phyloP scores from a whole-genome alignment of 192 early-diverging fungal species.

The Geranomyces variabilis region DNA sequence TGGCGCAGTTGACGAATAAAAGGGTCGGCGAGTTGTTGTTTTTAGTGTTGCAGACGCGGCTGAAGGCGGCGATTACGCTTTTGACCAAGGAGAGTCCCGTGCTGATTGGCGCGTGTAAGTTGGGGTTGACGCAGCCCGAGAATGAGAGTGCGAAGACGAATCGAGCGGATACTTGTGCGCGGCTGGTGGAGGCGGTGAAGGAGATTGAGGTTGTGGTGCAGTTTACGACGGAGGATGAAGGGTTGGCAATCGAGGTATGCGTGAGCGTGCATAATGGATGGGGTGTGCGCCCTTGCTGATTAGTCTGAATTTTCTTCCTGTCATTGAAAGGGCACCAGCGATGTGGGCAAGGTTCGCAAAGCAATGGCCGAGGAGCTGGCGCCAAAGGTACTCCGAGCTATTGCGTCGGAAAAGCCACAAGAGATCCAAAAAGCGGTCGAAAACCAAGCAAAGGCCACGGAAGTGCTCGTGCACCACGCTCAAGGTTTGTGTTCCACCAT shows the following conservation, averaged over 20 bases:
- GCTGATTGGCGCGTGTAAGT: constrained; percentile 40
- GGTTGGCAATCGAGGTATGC: constrained; percentile 26
- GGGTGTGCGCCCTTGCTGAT: constrained; percentile 13
- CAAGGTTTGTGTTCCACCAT: constrained; percentile 13
- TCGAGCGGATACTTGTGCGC: constrained; percentile 6
- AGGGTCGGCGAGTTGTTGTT: constrained; percentile 43
- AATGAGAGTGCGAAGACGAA: constrained; percentile 12
- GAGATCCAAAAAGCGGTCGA: constrained; percentile 18
- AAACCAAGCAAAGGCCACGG: constrained; percentile 23
- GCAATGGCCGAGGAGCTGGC: constrained; percentile 18
- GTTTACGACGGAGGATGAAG: constrained; percentile 41
- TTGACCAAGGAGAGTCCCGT: constrained; percentile 42
- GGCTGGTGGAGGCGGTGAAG: constrained; percentile 25
- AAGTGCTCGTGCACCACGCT: constrained; percentile 19
- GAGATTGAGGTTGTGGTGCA: constrained; percentile 47
- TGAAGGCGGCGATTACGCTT: constrained; percentile 34
- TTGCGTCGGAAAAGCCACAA: constrained; percentile 9
- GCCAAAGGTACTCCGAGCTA: constrained; percentile 19
- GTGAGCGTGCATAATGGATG: neutral
- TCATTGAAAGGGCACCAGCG: neutral
- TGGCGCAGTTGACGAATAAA: constrained; percentile 45
- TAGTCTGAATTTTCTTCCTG: neutral
- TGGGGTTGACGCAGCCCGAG: constrained; percentile 24
- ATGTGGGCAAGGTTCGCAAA: constrained; percentile 23
- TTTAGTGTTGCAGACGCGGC: constrained; percentile 35